phyloP scores from a whole-genome alignment of 257 asterid genomes.

The Datura wrightii region DNA sequence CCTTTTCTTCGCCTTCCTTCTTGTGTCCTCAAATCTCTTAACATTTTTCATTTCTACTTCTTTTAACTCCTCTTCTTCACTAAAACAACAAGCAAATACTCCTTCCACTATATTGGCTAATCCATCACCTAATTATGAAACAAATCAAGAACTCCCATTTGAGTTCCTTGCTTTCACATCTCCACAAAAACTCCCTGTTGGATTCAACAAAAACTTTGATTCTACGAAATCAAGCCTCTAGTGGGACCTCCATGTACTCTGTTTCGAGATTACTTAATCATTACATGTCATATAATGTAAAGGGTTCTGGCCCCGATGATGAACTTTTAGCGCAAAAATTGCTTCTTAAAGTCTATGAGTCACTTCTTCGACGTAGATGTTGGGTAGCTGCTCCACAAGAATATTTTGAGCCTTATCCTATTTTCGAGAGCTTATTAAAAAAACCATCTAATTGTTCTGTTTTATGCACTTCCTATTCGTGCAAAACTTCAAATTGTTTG shows the following conservation, averaged over 20 bases:
- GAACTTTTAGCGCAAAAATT: conserved; percentile 64
- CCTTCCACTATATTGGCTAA: conserved; percentile 16
- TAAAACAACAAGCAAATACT: conserved; percentile 24
- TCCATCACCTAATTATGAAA: conserved; percentile 3
- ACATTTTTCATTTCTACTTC: conserved; percentile 59
- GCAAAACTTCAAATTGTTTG: conserved; percentile 60
- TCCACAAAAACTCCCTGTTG: conserved; percentile 62
- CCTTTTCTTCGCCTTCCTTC: conserved; percentile 49
- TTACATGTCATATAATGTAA: conserved; percentile 62
- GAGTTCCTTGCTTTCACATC: conserved; percentile 64
- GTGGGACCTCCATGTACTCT: conserved; percentile 58
- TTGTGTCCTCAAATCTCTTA: conserved; percentile 60
- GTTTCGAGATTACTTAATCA: conserved; percentile 45
- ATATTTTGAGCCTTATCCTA: conserved; percentile 56
- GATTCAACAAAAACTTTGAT: conserved; percentile 57
- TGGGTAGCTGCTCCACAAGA: conserved; percentile 51
- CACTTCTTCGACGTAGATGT: conserved; percentile 78
- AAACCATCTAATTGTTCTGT: conserved; percentile 67
- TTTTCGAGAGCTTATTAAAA: conserved; percentile 62
- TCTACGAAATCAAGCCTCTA: conserved; percentile 60
- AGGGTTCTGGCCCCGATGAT: conserved; percentile 72
- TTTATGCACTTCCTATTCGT: conserved; percentile 65
- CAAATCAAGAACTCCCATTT: conserved; percentile 49
- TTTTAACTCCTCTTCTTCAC: conserved; percentile 48
- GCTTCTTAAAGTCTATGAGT: conserved; percentile 74